Conservation (phyloP, 1,284 basidiomycete genomes). For the Inonotus obliquus region DNA sequence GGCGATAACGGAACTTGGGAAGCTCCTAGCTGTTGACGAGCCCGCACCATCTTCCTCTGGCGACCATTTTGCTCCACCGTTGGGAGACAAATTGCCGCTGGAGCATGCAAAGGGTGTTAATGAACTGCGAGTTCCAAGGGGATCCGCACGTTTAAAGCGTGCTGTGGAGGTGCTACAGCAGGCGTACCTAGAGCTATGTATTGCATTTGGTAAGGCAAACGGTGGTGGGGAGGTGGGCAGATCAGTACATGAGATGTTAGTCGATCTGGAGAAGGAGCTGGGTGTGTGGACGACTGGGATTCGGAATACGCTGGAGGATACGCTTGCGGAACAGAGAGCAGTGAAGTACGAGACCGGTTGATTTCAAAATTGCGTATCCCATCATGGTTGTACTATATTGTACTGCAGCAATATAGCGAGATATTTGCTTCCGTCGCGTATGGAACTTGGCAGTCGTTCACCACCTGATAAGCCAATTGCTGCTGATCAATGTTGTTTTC, state of each 20-base stretch:
- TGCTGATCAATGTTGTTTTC: neutral
- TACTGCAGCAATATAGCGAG: neutral
- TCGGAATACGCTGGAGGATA: slow-evolving; percentile 41
- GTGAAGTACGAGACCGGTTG: neutral
- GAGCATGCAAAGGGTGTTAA: neutral
- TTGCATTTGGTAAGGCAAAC: slow-evolving; percentile 58
- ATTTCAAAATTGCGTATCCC: neutral
- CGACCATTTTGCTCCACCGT: neutral
- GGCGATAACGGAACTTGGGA: slow-evolving; percentile 76
- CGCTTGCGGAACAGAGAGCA: slow-evolving; percentile 8
- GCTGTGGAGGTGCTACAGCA: slow-evolving; percentile 59
- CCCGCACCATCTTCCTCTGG: slow-evolving; percentile 29
- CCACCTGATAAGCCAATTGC: neutral
- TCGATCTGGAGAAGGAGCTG: slow-evolving; percentile 63
- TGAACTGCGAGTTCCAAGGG: slow-evolving; percentile 56
- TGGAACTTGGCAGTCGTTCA: neutral
- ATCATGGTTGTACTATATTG: neutral
- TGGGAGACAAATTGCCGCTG: neutral
- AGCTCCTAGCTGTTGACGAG: slow-evolving; percentile 75
- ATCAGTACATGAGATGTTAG: slow-evolving; percentile 49
- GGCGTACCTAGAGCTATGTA: slow-evolving; percentile 52
- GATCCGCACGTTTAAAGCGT: slow-evolving; percentile 53
- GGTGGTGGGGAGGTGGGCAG: slow-evolving; percentile 60
- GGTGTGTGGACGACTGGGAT: slow-evolving; percentile 58
- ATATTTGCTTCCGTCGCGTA: too few species aligned